Conservation (phyloP, 352 stramenopile genomes). For the Aphanomyces stellatus region DNA sequence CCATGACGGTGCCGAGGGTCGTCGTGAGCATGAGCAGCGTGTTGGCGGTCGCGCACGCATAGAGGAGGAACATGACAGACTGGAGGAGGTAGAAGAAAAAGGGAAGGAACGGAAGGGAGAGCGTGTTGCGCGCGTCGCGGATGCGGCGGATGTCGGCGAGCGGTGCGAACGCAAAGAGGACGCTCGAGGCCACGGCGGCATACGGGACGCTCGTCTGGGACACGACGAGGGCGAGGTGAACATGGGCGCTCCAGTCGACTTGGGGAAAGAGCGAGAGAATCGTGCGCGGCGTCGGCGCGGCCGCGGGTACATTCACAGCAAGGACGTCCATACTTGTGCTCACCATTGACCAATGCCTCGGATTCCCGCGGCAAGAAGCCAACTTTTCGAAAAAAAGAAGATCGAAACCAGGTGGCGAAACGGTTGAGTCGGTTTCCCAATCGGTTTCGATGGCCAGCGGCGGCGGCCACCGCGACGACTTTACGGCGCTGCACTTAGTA, state of each 20-base stretch:
- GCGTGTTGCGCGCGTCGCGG: constrained; percentile 48
- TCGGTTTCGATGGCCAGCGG: background rate
- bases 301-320: too few species aligned
- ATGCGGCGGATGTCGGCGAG: constrained; percentile 27
- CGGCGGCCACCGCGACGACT: background rate
- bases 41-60: constrained; percentile 55
- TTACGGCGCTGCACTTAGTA: constrained; percentile 9
- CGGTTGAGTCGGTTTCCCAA: background rate
- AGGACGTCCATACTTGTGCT: too few species aligned
- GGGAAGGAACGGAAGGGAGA: constrained; percentile 68
- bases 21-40: constrained; percentile 48
- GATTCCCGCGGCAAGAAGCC: too few species aligned
- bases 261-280: too few species aligned
- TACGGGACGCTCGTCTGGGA: background rate
- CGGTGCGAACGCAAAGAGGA: constrained; percentile 11
- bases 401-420: too few species aligned
- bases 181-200: background rate
- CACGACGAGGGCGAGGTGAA: background rate
- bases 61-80: constrained; percentile 75
- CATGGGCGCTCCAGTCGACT: too few species aligned
- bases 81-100: constrained; percentile 83
- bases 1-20: constrained; percentile 42
- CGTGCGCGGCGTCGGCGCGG: too few species aligned
- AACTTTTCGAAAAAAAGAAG: too few species aligned
- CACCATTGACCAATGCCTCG: too few species aligned